These are phyloP conservation scores for Scutellaria barbata DNA, from an alignment of 257 asterid species.

Conservation along the genomic window DNA sequence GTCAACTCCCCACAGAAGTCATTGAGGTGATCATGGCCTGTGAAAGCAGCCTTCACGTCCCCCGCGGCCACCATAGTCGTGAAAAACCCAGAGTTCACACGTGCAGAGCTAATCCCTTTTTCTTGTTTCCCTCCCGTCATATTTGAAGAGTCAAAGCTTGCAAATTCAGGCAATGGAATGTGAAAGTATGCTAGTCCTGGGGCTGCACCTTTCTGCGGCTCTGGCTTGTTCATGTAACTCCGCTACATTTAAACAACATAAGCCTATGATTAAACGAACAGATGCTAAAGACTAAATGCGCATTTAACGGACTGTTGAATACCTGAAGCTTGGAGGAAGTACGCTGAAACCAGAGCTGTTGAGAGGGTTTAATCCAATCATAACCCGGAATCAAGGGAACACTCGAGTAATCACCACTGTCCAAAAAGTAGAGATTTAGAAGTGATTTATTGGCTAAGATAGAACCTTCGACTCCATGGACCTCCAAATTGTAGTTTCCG, in stretches of 20 bases:
- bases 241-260: constrained; percentile 47
- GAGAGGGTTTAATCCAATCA: constrained; percentile 93
- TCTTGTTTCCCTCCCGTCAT: constrained; percentile 80
- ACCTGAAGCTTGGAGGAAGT: constrained; percentile 78
- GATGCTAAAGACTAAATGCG: neutral
- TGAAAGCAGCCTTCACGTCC: constrained; percentile 91
- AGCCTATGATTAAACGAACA: neutral
- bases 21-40: constrained; percentile 91
- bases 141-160: constrained; percentile 78
- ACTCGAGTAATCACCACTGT: constrained; percentile 91
- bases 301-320: constrained; percentile 4
- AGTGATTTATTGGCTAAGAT: constrained; percentile 64
- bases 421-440: constrained; percentile 84
- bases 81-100: constrained; percentile 87
- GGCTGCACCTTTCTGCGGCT: constrained; percentile 65
- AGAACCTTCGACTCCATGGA: constrained; percentile 69
- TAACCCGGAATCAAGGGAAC: constrained; percentile 83
- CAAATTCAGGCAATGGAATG: constrained; percentile 90
- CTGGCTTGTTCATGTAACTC: constrained; percentile 61
- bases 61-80: constrained; percentile 81
- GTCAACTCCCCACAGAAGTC: constrained; percentile 86
- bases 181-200: constrained; percentile 93
- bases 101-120: constrained; percentile 87
- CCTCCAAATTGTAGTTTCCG: constrained; percentile 91
- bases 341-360: constrained; percentile 83